A percentile compares a stretch with the other conserved stretches of the same genome.
phyloP scores from a whole-genome alignment of 169 alveolate genomes.

The Neospora caninum region DNA sequence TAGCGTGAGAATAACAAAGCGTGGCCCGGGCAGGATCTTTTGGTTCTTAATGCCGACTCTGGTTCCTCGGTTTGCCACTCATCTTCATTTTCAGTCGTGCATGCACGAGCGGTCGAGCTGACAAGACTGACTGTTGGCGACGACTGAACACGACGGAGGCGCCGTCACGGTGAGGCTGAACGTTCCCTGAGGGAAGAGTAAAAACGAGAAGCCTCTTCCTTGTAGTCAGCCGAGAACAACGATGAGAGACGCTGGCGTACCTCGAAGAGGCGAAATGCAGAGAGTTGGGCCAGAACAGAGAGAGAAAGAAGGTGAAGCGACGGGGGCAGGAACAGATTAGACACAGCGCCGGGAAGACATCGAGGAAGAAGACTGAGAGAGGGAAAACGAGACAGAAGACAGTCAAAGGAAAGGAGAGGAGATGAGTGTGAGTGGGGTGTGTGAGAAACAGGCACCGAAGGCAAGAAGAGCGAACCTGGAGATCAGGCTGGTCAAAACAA shows the following conservation, averaged over 20 bases:
- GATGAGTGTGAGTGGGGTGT: neutral
- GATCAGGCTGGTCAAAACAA: conserved; percentile 37
- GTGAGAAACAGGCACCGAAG: neutral
- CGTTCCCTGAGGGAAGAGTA: neutral
- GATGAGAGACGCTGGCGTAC: too few relatives aligned
- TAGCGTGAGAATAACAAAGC: too few relatives aligned
- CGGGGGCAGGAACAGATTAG: too few relatives aligned
- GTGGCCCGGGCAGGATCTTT: too few relatives aligned
- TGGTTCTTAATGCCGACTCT: too few relatives aligned
- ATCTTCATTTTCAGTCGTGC: too few relatives aligned
- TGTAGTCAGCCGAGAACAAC: too few relatives aligned
- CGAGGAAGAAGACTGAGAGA: neutral
- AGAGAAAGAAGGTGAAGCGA: too few relatives aligned
- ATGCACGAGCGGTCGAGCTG: too few relatives aligned
- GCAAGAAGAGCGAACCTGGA: neutral
- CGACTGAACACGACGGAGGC: neutral
- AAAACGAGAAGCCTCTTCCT: neutral
- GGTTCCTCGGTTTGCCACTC: too few relatives aligned
- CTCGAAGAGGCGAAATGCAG: too few relatives aligned
- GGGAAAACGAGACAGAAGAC: neutral
- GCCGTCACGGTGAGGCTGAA: conserved; percentile 24
- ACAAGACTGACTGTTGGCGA: neutral
- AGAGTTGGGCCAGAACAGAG: too few relatives aligned
- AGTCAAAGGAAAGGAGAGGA: neutral
- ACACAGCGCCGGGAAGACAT: neutral